Conservation (phyloP, 139 green algal species). For the Picochlorum sp. region DNA sequence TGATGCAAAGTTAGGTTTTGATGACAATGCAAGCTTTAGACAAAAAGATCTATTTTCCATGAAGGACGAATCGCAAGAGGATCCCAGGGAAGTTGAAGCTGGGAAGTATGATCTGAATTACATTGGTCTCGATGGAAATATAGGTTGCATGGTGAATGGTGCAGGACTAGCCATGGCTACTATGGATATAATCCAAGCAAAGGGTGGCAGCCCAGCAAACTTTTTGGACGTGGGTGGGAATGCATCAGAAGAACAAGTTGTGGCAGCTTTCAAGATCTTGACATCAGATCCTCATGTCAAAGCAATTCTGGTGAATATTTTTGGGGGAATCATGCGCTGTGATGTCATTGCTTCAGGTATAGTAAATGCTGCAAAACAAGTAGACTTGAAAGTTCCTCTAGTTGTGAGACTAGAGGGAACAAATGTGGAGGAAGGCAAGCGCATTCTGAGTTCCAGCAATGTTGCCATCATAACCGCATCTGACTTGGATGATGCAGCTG, state of each 20-base stretch:
- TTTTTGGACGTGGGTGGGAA: constrained; percentile 97
- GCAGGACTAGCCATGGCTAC: constrained; percentile 98
- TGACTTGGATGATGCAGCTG: constrained; percentile 93
- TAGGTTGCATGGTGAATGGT: constrained; percentile 96
- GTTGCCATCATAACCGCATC: constrained; percentile 82
- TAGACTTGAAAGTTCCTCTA: constrained; percentile 74
- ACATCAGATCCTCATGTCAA: constrained; percentile 87
- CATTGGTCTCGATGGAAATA: constrained; percentile 94
- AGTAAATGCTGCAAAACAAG: constrained; percentile 89
- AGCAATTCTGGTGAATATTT: constrained; percentile 99
- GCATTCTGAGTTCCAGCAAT: constrained; percentile 69
- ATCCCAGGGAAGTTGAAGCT: constrained; percentile 63
- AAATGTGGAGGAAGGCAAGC: constrained; percentile 89
- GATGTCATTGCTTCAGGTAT: constrained; percentile 97
- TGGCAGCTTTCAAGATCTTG: constrained; percentile 94
- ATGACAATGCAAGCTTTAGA: constrained; percentile 93
- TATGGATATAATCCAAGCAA: constrained; percentile 99
- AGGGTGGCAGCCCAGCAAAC: constrained; percentile 88
- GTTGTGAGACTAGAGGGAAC: constrained; percentile 97
- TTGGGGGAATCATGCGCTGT: constrained; percentile 98
- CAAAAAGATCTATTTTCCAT: constrained; percentile 91
- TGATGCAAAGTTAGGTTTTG: constrained; percentile 98
- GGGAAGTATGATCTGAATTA: constrained; percentile 96
- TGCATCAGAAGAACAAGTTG: constrained; percentile 84
- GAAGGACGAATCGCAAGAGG: constrained; percentile 51